Percentiles rank a stretch among this genome's conserved stretches.
These are phyloP conservation scores for Lobosporangium transversale DNA, from an alignment of 192 early-diverging fungal species.

Conservation along the genomic window DNA sequence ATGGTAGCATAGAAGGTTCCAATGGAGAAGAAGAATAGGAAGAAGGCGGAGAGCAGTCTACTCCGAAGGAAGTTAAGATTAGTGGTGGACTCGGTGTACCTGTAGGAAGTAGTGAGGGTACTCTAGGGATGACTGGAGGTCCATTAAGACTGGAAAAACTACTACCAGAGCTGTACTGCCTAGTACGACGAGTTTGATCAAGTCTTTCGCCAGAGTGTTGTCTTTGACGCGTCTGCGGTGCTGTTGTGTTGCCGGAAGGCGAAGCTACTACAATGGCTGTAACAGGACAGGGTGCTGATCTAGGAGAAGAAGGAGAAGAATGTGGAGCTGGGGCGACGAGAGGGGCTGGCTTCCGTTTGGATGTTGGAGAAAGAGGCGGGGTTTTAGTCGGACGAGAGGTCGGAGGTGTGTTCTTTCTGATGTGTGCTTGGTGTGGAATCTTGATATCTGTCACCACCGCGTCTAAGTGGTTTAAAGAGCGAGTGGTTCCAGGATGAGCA, in stretches of 20 bases:
- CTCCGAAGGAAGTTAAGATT: slow-evolving; percentile 2
- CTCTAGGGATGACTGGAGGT: slow-evolving; percentile 12
- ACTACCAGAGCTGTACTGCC: slow-evolving; percentile 4
- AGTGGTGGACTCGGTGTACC: slow-evolving; percentile 13
- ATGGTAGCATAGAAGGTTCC: background rate
- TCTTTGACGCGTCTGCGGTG: background rate
- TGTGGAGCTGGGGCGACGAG: background rate
- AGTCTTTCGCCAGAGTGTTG: slow-evolving; percentile 6
- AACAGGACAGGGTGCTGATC: background rate
- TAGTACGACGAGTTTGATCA: background rate
- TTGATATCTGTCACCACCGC: background rate
- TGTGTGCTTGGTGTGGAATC: background rate
- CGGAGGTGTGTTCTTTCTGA: too few relatives aligned
- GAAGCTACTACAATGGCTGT: background rate
- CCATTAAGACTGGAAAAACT: slow-evolving; percentile 4
- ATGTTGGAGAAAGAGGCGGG: slow-evolving; percentile 10
- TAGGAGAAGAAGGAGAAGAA: background rate
- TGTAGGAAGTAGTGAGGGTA: background rate
- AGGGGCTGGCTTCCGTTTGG: slow-evolving; percentile 16
- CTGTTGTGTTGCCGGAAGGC: background rate
- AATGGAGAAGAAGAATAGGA: background rate
- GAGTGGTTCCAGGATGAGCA: background rate
- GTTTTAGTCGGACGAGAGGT: slow-evolving; percentile 4
- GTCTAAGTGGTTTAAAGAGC: background rate
- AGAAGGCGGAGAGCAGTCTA: background rate